phyloP scores from a whole-genome alignment of 23 red algal species.

The Gracilaria gracilis region DNA sequence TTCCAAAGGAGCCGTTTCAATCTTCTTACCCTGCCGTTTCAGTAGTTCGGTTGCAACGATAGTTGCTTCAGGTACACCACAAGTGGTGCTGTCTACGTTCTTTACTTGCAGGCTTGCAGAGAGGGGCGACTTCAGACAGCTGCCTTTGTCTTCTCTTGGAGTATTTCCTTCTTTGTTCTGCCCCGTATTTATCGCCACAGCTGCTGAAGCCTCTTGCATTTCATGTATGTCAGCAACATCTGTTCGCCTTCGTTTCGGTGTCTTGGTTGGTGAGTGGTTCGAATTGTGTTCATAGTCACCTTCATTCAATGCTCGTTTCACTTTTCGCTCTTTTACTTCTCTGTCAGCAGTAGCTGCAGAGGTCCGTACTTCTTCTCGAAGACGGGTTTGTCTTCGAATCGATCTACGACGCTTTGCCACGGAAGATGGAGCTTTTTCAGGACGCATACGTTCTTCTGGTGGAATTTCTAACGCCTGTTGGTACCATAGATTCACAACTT shows the following conservation, averaged over 20 bases:
- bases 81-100: background rate
- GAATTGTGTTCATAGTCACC: background rate
- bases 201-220: background rate
- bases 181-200: background rate
- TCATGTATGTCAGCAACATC: background rate
- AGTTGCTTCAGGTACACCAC: background rate
- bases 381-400: background rate
- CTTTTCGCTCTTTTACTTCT: background rate
- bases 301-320: background rate
- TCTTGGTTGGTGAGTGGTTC: background rate
- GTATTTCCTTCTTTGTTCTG: background rate
- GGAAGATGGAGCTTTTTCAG: background rate
- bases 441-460: conserved; percentile 26
- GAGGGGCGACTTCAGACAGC: background rate
- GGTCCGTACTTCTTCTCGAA: background rate
- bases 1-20: background rate
- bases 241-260: conserved; percentile 2
- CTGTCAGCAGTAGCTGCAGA: background rate
- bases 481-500: conserved; percentile 38
- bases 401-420: background rate
- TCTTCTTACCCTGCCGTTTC: background rate
- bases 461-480: conserved; percentile 33
- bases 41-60: background rate
- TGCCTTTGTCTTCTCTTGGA: background rate
- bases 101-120: background rate